These are phyloP conservation scores for Chytridiales sp. DNA, from an alignment of 371 early-diverging fungal genomes.

Conservation along the genomic window DNA sequence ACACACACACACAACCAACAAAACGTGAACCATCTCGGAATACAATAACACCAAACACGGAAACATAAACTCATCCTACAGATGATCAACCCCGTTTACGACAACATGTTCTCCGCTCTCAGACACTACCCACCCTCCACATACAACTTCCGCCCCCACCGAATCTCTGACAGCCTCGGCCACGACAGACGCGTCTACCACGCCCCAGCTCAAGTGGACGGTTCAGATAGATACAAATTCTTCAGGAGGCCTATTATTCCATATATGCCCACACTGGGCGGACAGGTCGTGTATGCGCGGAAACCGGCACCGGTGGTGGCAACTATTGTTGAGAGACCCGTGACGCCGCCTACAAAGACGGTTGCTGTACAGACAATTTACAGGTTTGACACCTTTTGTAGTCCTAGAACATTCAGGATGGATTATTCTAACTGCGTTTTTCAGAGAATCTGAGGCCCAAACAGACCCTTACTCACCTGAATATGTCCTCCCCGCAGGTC, in stretches of 20 bases:
- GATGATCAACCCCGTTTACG: constrained; percentile 51
- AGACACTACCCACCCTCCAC: constrained; percentile 45
- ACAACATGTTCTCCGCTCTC: constrained; percentile 56
- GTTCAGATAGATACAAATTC: constrained; percentile 52
- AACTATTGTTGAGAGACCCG: constrained; percentile 22
- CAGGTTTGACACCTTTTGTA: constrained; percentile 26
- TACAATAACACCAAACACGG: no score
- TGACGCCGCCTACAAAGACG: constrained; percentile 37
- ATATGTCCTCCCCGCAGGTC: constrained; percentile 38
- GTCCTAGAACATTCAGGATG: not conserved
- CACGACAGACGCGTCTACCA: constrained; percentile 39
- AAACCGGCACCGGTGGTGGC: constrained; percentile 23
- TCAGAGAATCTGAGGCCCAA: constrained; percentile 54
- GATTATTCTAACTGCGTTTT: not conserved
- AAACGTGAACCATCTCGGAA: no score
- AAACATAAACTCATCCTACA: constrained; percentile 8
- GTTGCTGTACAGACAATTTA: constrained; percentile 51
- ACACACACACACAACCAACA: no score
- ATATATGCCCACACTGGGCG: constrained; percentile 48
- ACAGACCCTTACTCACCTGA: constrained; percentile 63
- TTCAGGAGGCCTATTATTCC: constrained; percentile 55
- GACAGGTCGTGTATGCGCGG: constrained; percentile 46
- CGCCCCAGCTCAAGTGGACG: constrained; percentile 41
- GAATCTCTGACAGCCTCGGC: constrained; percentile 37
- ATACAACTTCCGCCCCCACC: constrained; percentile 37